These are phyloP conservation scores for Suhomyces maxii DNA, from an alignment of 1,139 yeast genomes.

Conservation along the genomic window DNA sequence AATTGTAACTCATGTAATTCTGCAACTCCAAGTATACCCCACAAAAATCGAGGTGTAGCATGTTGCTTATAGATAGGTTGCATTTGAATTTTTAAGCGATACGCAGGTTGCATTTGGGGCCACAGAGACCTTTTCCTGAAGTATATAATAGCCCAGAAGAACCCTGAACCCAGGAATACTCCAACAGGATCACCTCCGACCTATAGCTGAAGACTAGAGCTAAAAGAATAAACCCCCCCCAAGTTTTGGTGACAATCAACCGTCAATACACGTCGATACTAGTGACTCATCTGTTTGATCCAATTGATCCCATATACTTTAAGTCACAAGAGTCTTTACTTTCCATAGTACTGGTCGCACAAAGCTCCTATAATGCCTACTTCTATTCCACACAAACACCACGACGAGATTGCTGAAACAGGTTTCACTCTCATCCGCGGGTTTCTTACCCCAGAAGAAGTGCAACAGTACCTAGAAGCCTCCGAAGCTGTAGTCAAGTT, in stretches of 20 bases:
- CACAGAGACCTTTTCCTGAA: not conserved
- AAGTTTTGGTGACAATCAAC: not conserved
- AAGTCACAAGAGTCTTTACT: too few relatives aligned
- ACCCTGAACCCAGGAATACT: not conserved
- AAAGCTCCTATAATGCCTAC: slow-evolving; percentile 3
- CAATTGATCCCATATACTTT: too few relatives aligned
- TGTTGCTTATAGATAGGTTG: not conserved
- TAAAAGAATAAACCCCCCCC: not conserved
- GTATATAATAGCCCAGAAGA: not conserved
- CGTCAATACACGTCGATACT: too few relatives aligned
- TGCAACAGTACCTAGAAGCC: slow-evolving; percentile 37
- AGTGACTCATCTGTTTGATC: too few relatives aligned
- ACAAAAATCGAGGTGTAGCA: not conserved
- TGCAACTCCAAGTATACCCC: not conserved
- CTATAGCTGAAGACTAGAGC: not conserved
- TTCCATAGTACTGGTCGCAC: too few relatives aligned
- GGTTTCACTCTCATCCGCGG: slow-evolving; percentile 48
- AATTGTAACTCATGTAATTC: too few relatives aligned
- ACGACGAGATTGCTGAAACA: slow-evolving; percentile 37
- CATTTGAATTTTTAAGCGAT: not conserved
- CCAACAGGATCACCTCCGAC: too few relatives aligned
- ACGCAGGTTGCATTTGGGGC: not conserved
- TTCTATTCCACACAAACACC: slow-evolving; percentile 10
- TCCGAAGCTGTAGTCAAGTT: slow-evolving; percentile 44
- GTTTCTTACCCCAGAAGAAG: slow-evolving; percentile 44